Evolutionary conservation across 2,329 filamentous ascomycete genomes (phyloP), one percentile per base, ranked within the genome.

Genomic region (Paecilomyces sp.): DNA sequence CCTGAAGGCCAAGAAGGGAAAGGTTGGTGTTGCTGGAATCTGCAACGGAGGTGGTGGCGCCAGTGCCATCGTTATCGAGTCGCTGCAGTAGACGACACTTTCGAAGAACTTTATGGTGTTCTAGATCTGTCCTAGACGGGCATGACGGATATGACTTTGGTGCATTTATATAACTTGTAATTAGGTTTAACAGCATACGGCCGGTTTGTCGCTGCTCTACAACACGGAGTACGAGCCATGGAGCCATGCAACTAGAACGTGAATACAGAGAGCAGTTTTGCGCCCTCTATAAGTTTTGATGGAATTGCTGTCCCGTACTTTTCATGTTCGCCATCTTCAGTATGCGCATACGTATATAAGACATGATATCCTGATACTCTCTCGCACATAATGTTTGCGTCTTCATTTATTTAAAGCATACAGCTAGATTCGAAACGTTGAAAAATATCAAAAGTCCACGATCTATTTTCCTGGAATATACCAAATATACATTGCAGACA

Each of bases 31-130:
- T 71, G 93, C 90, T 47, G 94, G 91, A 71, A 97, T 99, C 73
- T 99, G 94, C 86, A 99, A 99, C 77, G 94, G 94, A 66, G 94
- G 94, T 60, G 94, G 94, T 69, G 94, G 94, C 74, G 94, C 94
- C 61, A 96, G 91, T 70, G 94, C 94, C 60, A 80, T 99, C 66
- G 91, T 99, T 63, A 86, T 99, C 70, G 94, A 99, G 83, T 76
- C 72, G 54, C 66, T 80, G 63, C 69, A 74, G 59, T 78, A 70
- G 15, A 47, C n/a, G 41, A 22, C 41, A n/a, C 18, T 47, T 18
- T 15, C n/a, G 41, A 18, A 41, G 41, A 2, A 18, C 41, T 47
- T 47, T 18, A 47, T 47, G 41, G n/a, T n/a, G 15, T 47, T 47
- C 18, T 5, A 47, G n/a, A 22, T 47, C 41, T 47, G 41, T n/a